These are phyloP conservation scores for Macadamia integrifolia DNA, from an alignment of 164 flowering plant genomes.

Conservation along the genomic window DNA sequence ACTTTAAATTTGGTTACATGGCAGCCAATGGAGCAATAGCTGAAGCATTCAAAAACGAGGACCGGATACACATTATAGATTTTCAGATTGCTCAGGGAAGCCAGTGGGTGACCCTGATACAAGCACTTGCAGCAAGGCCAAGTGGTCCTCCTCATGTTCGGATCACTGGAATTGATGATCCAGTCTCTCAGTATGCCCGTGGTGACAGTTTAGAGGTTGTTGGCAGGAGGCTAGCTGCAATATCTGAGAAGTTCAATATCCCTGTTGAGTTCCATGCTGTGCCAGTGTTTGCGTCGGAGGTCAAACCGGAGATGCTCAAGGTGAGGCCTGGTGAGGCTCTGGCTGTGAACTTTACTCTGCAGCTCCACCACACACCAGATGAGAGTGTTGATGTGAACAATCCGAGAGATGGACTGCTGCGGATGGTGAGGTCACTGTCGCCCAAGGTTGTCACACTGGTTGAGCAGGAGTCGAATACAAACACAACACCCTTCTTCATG, in stretches of 20 bases:
- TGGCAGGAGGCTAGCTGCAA: conserved; percentile 65
- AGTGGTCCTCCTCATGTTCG: conserved; percentile 52
- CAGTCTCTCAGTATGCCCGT: conserved; percentile 75
- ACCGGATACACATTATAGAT: conserved; percentile 77
- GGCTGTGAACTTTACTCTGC: conserved; percentile 89
- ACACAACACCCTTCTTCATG: conserved; percentile 81
- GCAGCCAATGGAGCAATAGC: conserved; percentile 91
- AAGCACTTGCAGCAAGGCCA: conserved; percentile 44
- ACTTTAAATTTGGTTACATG: conserved; percentile 90
- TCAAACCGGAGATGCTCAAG: conserved; percentile 56
- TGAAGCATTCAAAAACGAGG: conserved; percentile 69
- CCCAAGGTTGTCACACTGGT: conserved; percentile 94
- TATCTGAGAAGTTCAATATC: conserved; percentile 51
- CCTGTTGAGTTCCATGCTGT: conserved; percentile 73
- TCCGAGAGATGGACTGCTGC: conserved; percentile 84
- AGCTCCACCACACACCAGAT: conserved; percentile 98
- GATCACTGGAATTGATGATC: conserved; percentile 93
- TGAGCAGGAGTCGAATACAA: conserved; percentile 92
- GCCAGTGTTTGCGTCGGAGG: conserved; percentile 45
- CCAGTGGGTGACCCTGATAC: conserved; percentile 77
- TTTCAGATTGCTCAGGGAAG: conserved; percentile 94
- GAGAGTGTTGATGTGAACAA: conserved; percentile 88
- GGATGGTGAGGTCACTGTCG: conserved; percentile 70
- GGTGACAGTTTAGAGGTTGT: conserved; percentile 63
- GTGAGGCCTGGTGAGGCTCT: conserved; percentile 62